phyloP scores from a whole-genome alignment of 306 rosid species.

The Cyclanthera cordifolia region DNA sequence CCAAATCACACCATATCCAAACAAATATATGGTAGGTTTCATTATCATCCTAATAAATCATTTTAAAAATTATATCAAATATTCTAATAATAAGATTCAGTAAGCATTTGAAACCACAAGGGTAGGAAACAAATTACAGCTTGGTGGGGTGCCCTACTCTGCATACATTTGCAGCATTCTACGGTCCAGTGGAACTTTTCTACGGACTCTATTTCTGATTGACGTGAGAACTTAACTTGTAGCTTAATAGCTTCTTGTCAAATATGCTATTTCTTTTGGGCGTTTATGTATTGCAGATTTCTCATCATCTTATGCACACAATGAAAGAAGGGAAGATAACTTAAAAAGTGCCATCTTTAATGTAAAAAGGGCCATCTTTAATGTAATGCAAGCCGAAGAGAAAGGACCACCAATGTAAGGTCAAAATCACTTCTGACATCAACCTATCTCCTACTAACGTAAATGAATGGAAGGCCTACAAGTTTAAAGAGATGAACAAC shows the following conservation, averaged over 20 bases:
- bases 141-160: constrained; percentile 2
- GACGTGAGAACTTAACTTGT: background rate
- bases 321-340: background rate
- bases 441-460: background rate
- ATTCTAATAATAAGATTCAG: background rate
- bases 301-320: background rate
- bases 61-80: background rate
- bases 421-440: background rate
- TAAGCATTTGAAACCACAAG: background rate
- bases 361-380: background rate
- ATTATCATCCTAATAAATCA: background rate
- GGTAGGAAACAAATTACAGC: constrained; percentile 10
- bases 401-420: background rate
- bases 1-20: constrained; percentile 7
- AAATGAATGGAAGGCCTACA: background rate
- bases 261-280: constrained; percentile 4
- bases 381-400: background rate
- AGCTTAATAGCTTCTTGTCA: background rate
- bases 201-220: background rate
- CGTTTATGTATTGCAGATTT: constrained; percentile 1
- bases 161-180: background rate
- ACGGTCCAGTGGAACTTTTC: background rate
- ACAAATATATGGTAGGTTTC: background rate
- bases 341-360: background rate
- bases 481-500: background rate